These are phyloP conservation scores for Blastobotrys mokoenaii DNA, from an alignment of 805 yeast species.

Conservation along the genomic window DNA sequence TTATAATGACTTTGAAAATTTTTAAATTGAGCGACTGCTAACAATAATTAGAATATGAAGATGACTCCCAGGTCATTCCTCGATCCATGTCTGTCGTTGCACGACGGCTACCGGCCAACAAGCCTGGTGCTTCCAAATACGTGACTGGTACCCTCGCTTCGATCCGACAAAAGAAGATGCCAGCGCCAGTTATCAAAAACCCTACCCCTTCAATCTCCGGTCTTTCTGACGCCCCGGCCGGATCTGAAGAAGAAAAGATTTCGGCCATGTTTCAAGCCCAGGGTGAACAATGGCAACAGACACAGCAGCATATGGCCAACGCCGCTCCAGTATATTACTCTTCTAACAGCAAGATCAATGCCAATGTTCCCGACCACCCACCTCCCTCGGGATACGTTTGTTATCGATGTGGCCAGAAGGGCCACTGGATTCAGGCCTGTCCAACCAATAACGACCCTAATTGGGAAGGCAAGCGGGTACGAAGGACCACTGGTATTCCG, in stretches of 20 bases:
- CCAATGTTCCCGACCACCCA: conserved; percentile 46
- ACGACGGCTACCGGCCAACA: conserved; percentile 63
- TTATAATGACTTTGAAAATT: not conserved
- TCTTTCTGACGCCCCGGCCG: conserved; percentile 28
- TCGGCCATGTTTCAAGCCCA: conserved; percentile 88
- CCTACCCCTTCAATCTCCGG: conserved; percentile 9
- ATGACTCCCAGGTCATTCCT: conserved; percentile 87
- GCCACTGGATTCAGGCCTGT: conserved; percentile 94
- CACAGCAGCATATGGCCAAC: conserved; percentile 83
- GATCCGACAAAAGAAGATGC: conserved; percentile 20
- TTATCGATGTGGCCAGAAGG: conserved; percentile 91
- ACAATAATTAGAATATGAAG: conserved; percentile 49
- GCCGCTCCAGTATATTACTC: conserved; percentile 64
- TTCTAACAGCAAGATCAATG: conserved; percentile 25
- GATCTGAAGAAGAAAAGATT: conserved; percentile 79
- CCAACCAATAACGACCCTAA: conserved; percentile 90
- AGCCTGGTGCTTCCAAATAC: conserved; percentile 48
- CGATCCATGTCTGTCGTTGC: conserved; percentile 80
- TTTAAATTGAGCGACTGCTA: not conserved
- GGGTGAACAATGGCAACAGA: conserved; percentile 88
- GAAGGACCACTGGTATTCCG: conserved; percentile 96
- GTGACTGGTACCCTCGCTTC: conserved; percentile 42
- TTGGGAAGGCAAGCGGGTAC: conserved; percentile 85
- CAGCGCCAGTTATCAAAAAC: not conserved
- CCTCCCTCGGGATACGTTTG: conserved; percentile 97